Base-by-base conservation (phyloP, 1,139 yeast genomes). In the Magnusiomyces paraingens region DNA sequence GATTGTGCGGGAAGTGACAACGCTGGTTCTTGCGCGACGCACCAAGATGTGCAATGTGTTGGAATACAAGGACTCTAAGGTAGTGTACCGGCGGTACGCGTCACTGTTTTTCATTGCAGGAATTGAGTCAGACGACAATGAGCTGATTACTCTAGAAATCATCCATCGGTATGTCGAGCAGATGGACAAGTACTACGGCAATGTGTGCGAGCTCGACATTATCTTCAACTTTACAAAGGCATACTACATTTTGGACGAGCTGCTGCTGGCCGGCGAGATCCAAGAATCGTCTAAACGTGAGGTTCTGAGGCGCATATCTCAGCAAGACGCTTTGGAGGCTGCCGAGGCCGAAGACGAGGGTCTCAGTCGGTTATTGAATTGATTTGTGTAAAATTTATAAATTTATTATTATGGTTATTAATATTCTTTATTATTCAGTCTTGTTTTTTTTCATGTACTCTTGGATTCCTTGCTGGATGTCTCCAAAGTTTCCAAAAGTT, bases 131-230 rank as follows among this genome's bases (percentile, higher is more conserved):
- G 87, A 83, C 53, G 96, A 88, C 65, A 94, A 94, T 66, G 99
- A 93, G 68, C 76, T 94, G 61, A 72, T 89, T 54, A 83, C 95
- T 1, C 74, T 94, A 57, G 99, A 94, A 64, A 76, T 86, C 35
- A 84, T 94, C 52, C 99, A 94, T 67, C 76, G 98, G 57, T 94
- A 84, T 67, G 99, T 94, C 50, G 99, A 94, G 69, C 90, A 88
- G 63, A 89, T 93, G 96, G 99, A 93, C 73, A 85, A 86, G 65
- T 82, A 90, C 62, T 93, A 88, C 66, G 98, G 97, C n/a, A 93
- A 90, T 66, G 99, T 93, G 20, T 87, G 96, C 71, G 97, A 90
- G 66, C 66, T 71, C 35, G 73, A 91, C 70, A 90, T 93, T 58
- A 93, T 93, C 52, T 93, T 93, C 78, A 95, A 95, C 62, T 93